phyloP scores from a whole-genome alignment of 768 basidiomycete genomes.

The Kondoa malvinella region DNA sequence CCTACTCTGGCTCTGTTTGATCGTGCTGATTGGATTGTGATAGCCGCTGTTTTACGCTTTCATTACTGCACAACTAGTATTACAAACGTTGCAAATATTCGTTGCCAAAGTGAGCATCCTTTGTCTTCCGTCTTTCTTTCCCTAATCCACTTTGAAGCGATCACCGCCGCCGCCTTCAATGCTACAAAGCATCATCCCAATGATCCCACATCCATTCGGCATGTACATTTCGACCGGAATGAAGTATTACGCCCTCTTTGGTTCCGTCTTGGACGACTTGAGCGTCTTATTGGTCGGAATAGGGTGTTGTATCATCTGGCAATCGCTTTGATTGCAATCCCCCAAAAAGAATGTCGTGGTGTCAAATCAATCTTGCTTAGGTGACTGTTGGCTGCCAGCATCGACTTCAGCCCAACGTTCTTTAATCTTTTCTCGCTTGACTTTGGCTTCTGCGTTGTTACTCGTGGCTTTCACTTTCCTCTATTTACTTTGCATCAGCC shows the following conservation, averaged over 20 bases:
- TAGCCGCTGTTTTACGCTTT: slow-evolving; percentile 27
- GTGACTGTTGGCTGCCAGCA: too few species aligned
- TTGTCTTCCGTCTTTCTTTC: background rate
- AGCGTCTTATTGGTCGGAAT: slow-evolving; percentile 25
- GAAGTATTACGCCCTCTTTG: slow-evolving; percentile 23
- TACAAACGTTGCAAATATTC: slow-evolving; percentile 25
- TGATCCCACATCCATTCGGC: slow-evolving; percentile 23
- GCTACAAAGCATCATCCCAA: slow-evolving; percentile 22
- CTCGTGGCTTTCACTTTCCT: slow-evolving; percentile 1
- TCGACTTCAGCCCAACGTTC: slow-evolving; percentile 15
- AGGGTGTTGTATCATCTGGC: slow-evolving; percentile 15
- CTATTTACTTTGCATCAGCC: slow-evolving; percentile 1
- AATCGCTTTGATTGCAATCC: background rate
- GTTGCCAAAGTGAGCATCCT: slow-evolving; percentile 21
- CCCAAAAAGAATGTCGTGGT: background rate
- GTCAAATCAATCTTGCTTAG: slow-evolving; percentile 8
- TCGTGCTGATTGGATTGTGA: background rate
- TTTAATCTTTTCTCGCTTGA: slow-evolving; percentile 11
- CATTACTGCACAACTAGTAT: slow-evolving; percentile 26
- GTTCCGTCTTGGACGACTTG: slow-evolving; percentile 26
- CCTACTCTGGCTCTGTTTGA: background rate
- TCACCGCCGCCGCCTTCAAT: slow-evolving; percentile 20
- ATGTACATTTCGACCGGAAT: slow-evolving; percentile 19
- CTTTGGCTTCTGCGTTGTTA: slow-evolving; percentile 17
- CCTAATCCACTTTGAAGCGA: background rate